These are phyloP conservation scores for Zymoseptoria passerinii DNA, from an alignment of 2,329 filamentous ascomycete species.

Conservation along the genomic window DNA sequence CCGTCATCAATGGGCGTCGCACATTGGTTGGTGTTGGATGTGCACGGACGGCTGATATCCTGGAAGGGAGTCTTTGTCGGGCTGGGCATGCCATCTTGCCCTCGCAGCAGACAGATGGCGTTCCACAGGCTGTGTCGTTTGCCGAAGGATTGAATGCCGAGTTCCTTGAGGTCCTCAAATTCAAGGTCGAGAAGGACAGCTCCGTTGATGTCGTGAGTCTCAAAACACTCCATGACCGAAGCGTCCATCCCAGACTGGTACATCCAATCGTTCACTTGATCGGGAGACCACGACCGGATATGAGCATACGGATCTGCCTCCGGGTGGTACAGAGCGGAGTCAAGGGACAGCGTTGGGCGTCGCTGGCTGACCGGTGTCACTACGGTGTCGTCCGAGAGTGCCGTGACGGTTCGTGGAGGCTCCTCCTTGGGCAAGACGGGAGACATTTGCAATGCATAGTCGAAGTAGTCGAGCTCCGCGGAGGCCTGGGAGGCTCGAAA, in stretches of 20 bases:
- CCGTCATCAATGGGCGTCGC: constrained; percentile 21
- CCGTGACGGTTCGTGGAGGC: constrained; percentile 22
- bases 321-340: constrained; percentile 13
- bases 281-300: constrained; percentile 60
- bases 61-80: constrained; percentile 42
- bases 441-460: constrained; percentile 57
- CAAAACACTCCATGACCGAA: constrained; percentile 70
- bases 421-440: constrained; percentile 60
- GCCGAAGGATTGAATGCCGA: constrained; percentile 73
- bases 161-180: constrained; percentile 76
- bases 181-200: constrained; percentile 82
- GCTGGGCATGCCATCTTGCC: constrained; percentile 35
- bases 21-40: constrained; percentile 22
- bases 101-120: constrained; percentile 62
- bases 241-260: constrained; percentile 71
- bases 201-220: constrained; percentile 87
- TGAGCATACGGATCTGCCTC: constrained; percentile 13
- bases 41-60: constrained; percentile 40
- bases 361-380: constrained; percentile 13
- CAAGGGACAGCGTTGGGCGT: constrained; percentile 23
- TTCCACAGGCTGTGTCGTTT: constrained; percentile 73
- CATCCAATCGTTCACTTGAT: constrained; percentile 82
- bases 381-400: constrained; percentile 32
- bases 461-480: constrained; percentile 39
- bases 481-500: constrained; percentile 66